Evolutionary conservation across 1,139 yeast species (phyloP), one percentile per base, ranked within the genome.

Genomic region (Sugiyamaella xylanicola): DNA sequence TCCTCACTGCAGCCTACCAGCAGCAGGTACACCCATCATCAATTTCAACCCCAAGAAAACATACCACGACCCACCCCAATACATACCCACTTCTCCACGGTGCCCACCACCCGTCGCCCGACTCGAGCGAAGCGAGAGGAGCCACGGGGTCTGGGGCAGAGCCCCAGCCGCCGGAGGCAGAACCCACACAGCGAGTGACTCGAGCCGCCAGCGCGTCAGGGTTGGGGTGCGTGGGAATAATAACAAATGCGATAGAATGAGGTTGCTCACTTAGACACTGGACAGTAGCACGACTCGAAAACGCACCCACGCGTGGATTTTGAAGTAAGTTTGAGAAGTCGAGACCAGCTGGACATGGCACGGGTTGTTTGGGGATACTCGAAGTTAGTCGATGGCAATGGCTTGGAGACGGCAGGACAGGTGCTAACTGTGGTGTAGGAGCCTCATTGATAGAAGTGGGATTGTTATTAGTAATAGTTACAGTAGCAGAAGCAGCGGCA

Each of bases 261-360:
- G 15, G 37, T 32, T 32, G 37, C 37, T 32, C 37, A 32, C 37
- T 32, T 32, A 32, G 37, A 32, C 37, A 32, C 37, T n/a, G 37
- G 37, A 32, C 37, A 32, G 15, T 13, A 13, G 37, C 37, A 32
- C 37, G 37, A 11, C 37, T 32, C 13, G 8, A 15, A 13, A 8
- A n/a, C 15, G 37, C 37, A 32, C 15, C 15, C 37, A 32, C 37
- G 37, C 37, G 37, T 32, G 37, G 15, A 32, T 32, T 32, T 25
- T 13, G 37, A 32, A 32, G 37, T 32, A 32, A 32, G 37, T 32
- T 32, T 32, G 37, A 5, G 32, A 32, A 25, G 29, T 25, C 29
- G 29, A n/a, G n/a, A n/a, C n/a, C n/a, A n/a, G n/a, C n/a, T n/a
- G n/a, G n/a, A n/a, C n/a, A n/a, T n/a, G n/a, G n/a, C n/a, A n/a